Evolutionary conservation across 2,329 filamentous ascomycete species (phyloP).

Genomic region (Fusarium sp.): DNA sequence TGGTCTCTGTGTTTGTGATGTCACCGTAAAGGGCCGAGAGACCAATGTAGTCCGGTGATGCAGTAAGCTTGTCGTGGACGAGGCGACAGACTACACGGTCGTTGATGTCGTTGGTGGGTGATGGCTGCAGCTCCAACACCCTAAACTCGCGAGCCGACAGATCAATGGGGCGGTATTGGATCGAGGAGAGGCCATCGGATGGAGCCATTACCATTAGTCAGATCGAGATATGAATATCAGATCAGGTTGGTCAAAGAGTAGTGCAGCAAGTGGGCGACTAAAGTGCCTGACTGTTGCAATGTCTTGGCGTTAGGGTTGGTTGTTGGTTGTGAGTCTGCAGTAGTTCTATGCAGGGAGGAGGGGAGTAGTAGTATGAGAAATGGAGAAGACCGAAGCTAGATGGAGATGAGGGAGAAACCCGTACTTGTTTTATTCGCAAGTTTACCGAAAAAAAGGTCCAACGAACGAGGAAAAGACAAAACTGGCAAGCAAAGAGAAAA

Average conservation of each 20-base stretch:
- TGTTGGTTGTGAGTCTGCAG: conserved; percentile 12
- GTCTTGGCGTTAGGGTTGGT: conserved; percentile 1
- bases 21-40: conserved; percentile 41
- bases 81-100: conserved; percentile 39
- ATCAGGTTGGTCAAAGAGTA: not conserved
- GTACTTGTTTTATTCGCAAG: not conserved
- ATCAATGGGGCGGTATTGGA: conserved; percentile 39
- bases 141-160: conserved; percentile 28
- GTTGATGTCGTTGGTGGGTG: conserved; percentile 34
- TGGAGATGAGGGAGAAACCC: not conserved
- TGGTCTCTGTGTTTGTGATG: conserved; percentile 33
- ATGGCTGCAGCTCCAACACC: conserved; percentile 39
- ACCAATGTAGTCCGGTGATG: conserved; percentile 40
- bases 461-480: not conserved
- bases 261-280: not conserved
- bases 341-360: conserved; percentile 20
- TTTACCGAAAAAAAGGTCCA: not conserved
- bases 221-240: not conserved
- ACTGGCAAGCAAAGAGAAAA: not conserved
- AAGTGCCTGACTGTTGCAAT: not conserved
- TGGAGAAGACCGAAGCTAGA: not conserved
- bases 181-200: conserved; percentile 35
- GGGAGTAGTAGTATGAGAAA: not conserved
- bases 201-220: conserved; percentile 34
- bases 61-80: conserved; percentile 31